Evolutionary conservation across 2,329 filamentous ascomycete genomes (phyloP).

Genomic region (Alternaria angustiovoidea): DNA sequence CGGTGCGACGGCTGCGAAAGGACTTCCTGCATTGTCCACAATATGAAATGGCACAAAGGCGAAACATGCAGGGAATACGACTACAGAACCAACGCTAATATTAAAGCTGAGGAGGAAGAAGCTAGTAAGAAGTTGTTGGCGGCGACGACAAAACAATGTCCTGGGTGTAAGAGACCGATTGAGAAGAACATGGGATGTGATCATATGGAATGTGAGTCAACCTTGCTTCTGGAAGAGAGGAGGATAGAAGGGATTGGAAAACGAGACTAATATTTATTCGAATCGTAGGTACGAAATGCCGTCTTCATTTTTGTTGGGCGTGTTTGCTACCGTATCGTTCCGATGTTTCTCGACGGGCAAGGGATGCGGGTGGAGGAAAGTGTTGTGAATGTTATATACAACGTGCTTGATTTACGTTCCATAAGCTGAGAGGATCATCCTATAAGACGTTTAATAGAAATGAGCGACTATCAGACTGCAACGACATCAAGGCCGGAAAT

Average conservation of each 20-base stretch:
- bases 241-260: too few species aligned
- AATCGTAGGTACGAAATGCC: slow-evolving; percentile 45
- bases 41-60: slow-evolving; percentile 48
- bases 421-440: not conserved
- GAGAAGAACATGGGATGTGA: slow-evolving; percentile 54
- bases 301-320: slow-evolving; percentile 53
- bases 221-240: not conserved
- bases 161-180: slow-evolving; percentile 50
- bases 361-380: not conserved
- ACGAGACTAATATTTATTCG: not conserved
- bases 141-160: slow-evolving; percentile 50
- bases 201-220: slow-evolving; percentile 48
- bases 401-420: not conserved
- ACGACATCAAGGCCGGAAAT: slow-evolving; percentile 2
- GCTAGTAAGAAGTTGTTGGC: slow-evolving; percentile 43
- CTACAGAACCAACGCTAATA: slow-evolving; percentile 36
- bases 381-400: not conserved
- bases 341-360: not conserved
- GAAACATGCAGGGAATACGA: slow-evolving; percentile 54
- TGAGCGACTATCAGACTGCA: not conserved
- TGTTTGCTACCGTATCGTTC: slow-evolving; percentile 42
- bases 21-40: slow-evolving; percentile 49
- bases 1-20: slow-evolving; percentile 47
- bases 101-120: slow-evolving; percentile 36
- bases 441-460: not conserved